phyloP scores from a whole-genome alignment of 768 basidiomycete genomes.

The Boletus vermiculosoides region DNA sequence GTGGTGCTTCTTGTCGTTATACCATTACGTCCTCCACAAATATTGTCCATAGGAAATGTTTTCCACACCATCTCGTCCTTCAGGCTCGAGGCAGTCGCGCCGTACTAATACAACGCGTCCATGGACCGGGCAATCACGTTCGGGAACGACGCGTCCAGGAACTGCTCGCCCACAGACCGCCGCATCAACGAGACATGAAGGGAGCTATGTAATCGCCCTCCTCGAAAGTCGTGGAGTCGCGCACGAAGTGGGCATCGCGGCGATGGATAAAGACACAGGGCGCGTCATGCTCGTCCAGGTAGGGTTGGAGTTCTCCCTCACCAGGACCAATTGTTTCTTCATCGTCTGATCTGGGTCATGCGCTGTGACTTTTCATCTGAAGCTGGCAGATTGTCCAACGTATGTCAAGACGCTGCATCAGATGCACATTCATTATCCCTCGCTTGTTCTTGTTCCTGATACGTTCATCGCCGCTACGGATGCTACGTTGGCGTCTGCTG shows the following conservation, averaged over 20 bases:
- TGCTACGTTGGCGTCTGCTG: slow-evolving; percentile 41
- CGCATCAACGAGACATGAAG: slow-evolving; percentile 56
- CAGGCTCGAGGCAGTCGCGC: slow-evolving; percentile 15
- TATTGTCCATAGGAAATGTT: not conserved
- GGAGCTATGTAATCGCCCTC: slow-evolving; percentile 63
- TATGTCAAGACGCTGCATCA: slow-evolving; percentile 88
- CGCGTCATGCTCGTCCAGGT: slow-evolving; percentile 79
- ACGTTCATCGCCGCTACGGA: slow-evolving; percentile 69
- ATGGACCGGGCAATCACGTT: slow-evolving; percentile 57
- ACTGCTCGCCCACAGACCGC: slow-evolving; percentile 63
- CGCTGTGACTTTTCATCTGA: not conserved
- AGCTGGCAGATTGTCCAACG: slow-evolving; percentile 86
- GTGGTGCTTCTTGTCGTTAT: not conserved
- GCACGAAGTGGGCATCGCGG: slow-evolving; percentile 84
- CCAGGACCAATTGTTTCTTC: not conserved
- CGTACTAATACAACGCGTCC: slow-evolving; percentile 38
- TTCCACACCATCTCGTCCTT: slow-evolving; percentile 14
- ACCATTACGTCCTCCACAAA: not conserved
- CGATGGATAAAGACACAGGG: slow-evolving; percentile 77
- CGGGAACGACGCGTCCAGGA: slow-evolving; percentile 37
- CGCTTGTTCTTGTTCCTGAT: slow-evolving; percentile 75
- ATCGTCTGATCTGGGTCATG: not conserved
- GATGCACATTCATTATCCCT: slow-evolving; percentile 74
- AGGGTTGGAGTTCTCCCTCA: slow-evolving; percentile 2
- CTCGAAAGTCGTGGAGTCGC: slow-evolving; percentile 78